Base-by-base conservation (phyloP, 768 basidiomycete genomes). In the Collybia sordida region DNA sequence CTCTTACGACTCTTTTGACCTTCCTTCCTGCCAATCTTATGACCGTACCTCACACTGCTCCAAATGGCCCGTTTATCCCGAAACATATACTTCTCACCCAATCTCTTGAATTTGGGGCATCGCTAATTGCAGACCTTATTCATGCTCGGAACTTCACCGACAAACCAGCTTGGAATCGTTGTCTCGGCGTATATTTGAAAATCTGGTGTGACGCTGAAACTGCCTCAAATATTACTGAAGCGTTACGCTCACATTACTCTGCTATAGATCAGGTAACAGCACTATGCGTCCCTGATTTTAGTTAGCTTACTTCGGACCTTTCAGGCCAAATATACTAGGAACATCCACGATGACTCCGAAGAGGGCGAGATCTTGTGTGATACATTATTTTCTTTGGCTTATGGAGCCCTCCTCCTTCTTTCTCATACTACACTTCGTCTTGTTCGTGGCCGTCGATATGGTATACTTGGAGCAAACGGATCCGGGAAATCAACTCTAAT, bases 401-500 rank as follows among this genome's bases (percentile, higher is more conserved):
- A 98, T 64, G 96, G 96, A 58, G 92, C 95, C 44, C 80, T 98
- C 41, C 78, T 98, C 6, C 82, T 98, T 54, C 82, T 98, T 56
- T 98, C 96, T 39, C 95, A 98, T 70, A 98, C 96, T 21, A 87
- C 80, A 23, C 79, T 98, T 51, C 87, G 90, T 52, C 82, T 98
- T 50, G 78, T 91, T 64, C 90, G 93, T 59, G 96, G 95, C 23
- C 84, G 85, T 58, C 83, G 95, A 54, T 98, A 98, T 70, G 95
- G 96, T 62, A 93, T 98, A 58, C 85, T 96, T 41, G 96, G 94
- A 23, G 79, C 89, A n/a, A 98, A 98, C 66, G 96, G 96, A 53
- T 88, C 90, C 50, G 96, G 96, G 56, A 98, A 98, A 71, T 90
- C 89, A 15, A 98, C 96, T 3, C 81, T 98, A 37, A 86, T 98